Conservation (phyloP, 1,139 yeast species). For the Kodamaea fungicola region DNA sequence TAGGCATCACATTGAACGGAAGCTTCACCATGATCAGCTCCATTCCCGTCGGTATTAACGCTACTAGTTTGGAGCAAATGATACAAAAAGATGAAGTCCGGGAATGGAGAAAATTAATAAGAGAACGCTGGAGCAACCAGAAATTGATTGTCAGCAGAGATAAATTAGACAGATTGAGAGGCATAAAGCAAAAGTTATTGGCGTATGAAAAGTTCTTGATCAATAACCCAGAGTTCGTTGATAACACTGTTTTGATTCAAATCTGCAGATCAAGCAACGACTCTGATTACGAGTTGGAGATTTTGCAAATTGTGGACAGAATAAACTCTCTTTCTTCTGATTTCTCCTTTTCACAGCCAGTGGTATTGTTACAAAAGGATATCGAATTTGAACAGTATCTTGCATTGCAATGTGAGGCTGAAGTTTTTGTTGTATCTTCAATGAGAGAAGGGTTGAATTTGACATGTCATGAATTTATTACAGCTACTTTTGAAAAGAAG, state of each 20-base stretch:
- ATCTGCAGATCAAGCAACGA: constrained; percentile 65
- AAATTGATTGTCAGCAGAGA: constrained; percentile 82
- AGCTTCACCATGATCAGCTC: constrained; percentile 63
- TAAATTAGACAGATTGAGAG: constrained; percentile 82
- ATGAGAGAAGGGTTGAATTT: constrained; percentile 96
- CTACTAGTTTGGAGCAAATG: constrained; percentile 50
- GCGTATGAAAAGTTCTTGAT: constrained; percentile 81
- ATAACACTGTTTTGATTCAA: constrained; percentile 73
- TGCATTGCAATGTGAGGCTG: constrained; percentile 84
- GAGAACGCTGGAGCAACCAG: constrained; percentile 74
- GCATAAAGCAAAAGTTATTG: constrained; percentile 78
- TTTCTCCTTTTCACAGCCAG: constrained; percentile 79
- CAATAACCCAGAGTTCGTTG: constrained; percentile 67
- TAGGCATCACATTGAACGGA: constrained; percentile 69
- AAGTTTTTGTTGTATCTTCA: constrained; percentile 80
- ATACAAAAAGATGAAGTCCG: constrained; percentile 50
- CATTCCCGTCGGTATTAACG: constrained; percentile 87
- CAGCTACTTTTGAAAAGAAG: constrained; percentile 66
- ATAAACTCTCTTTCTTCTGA: constrained; percentile 75
- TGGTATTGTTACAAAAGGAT: constrained; percentile 82
- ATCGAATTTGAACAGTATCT: constrained; percentile 85
- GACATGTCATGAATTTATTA: constrained; percentile 91
- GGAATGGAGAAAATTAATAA: constrained; percentile 68
- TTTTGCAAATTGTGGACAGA: constrained; percentile 75
- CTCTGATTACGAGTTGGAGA: constrained; percentile 62